These are phyloP conservation scores for Colletotrichum orchidophilum DNA, from an alignment of 2,329 filamentous ascomycete species.

Conservation along the genomic window DNA sequence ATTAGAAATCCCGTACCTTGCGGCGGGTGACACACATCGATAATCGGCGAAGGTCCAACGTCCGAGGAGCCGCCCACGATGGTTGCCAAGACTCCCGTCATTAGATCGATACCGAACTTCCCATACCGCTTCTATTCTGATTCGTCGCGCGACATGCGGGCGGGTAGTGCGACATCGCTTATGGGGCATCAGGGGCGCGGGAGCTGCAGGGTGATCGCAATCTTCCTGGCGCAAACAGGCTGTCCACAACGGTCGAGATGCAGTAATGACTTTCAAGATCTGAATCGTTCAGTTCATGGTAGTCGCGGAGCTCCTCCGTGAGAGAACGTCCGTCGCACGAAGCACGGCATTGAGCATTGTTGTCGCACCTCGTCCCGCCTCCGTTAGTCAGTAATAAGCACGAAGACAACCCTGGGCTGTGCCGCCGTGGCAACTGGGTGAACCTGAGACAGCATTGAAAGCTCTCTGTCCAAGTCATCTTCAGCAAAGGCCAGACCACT, in stretches of 20 bases:
- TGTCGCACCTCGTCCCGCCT: neutral
- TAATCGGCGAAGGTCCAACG: neutral
- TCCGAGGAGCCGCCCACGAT: neutral
- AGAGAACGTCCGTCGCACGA: neutral
- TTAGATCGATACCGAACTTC: neutral
- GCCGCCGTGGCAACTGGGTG: neutral
- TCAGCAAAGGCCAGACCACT: neutral
- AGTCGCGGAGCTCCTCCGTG: neutral
- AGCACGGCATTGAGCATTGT: neutral
- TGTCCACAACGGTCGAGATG: neutral
- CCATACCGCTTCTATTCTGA: constrained; percentile 4
- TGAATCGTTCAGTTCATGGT: too few species aligned
- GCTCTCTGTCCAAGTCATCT: constrained; percentile 14
- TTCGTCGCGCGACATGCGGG: neutral
- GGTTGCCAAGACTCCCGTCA: neutral
- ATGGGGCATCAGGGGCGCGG: neutral
- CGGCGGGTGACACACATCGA: neutral
- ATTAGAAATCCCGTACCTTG: neutral
- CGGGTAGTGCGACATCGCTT: neutral
- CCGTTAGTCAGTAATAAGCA: constrained; percentile 1
- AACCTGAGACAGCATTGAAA: neutral
- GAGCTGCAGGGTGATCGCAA: neutral
- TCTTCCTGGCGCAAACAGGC: neutral
- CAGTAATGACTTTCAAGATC: neutral
- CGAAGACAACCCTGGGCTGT: neutral